Base-by-base conservation (phyloP, 2,329 filamentous ascomycete species). In the Aaosphaeria pasadenensis region DNA sequence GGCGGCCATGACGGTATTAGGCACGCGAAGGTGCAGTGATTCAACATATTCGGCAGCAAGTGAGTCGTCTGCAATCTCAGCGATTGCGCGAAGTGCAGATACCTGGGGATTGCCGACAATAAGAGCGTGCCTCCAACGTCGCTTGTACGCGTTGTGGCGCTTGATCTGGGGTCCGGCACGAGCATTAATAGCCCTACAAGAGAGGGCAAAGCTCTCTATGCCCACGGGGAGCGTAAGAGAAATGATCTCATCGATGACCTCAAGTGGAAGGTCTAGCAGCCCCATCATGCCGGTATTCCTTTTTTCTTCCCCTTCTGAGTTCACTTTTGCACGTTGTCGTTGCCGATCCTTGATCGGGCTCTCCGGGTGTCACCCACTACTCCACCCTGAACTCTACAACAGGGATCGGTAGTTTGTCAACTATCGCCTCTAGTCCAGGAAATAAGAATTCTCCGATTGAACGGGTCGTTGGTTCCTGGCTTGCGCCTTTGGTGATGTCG, bases 211-310 rank as follows among this genome's bases (percentile, higher is more conserved):
- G 39, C 47, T 51, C 46, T 69, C 61, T 6, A 69, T 46, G 6
- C 63, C 63, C 36, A 38, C 28, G 5, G 66, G 64, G 6, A 57
- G 49, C 7, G 62, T 57, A 28, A 52, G 53, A 31, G 61, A 54
- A 35, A 69, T 59, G 33, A 69, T 62, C 6, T 55, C 53, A 42
- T 66, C 63, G 13, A 69, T 50, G n/a, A 69, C 54, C 43, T 69
- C 66, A 3, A 53, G 54, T 1, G 66, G 65, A 9, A 69, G 56
- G 39, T 65, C 58, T 32, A 69, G 59, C 9, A 69, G 57, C 7
- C 56, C 30, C 66, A 69, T 69, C 17, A 24, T 24, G 17, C 17
- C 17, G 17, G 17, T 24, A 24, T 24, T 24, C 17, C 17, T 24
- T 24, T 24, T 24, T 24, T 24, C 17, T 24, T 24, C 17, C 17